Evolutionary conservation across 1,139 yeast species (phyloP).

Genomic region (Ogataea hybrid): DNA sequence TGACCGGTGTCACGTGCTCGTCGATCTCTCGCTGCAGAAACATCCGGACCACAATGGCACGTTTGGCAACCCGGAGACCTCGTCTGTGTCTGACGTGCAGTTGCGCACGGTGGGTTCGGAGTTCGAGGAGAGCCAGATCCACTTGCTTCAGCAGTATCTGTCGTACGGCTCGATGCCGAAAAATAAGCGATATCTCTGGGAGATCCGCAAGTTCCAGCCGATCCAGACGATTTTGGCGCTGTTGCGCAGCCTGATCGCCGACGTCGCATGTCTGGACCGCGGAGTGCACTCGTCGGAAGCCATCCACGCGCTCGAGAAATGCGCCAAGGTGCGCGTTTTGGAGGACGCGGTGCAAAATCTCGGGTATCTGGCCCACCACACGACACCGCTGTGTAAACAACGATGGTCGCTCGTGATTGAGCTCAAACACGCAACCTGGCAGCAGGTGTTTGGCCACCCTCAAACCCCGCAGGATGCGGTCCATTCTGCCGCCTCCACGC

Average conservation of each 20-base stretch:
- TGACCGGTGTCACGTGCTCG: slow-evolving; percentile 21
- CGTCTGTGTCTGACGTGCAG: slow-evolving; percentile 19
- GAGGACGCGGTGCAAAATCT: slow-evolving; percentile 14
- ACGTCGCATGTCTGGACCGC: slow-evolving; percentile 4
- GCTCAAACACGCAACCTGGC: slow-evolving; percentile 21
- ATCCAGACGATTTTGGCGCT: slow-evolving; percentile 23
- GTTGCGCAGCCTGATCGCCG: slow-evolving; percentile 15
- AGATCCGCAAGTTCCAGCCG: slow-evolving; percentile 26
- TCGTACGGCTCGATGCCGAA: slow-evolving; percentile 24
- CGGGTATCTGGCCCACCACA: slow-evolving; percentile 20
- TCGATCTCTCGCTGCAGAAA: background rate
- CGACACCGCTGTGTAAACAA: slow-evolving; percentile 21
- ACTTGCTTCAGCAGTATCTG: slow-evolving; percentile 18
- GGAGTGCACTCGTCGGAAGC: background rate
- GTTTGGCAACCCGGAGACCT: slow-evolving; percentile 11
- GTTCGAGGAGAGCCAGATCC: slow-evolving; percentile 18
- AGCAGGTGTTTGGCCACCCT: slow-evolving; percentile 8
- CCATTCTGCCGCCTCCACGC: background rate
- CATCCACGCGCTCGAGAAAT: slow-evolving; percentile 1
- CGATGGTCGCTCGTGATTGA: slow-evolving; percentile 22
- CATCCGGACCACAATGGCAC: no score
- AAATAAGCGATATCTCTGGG: slow-evolving; percentile 23
- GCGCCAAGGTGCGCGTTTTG: slow-evolving; percentile 13
- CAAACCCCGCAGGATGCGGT: no score
- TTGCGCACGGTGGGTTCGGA: slow-evolving; percentile 7